Evolutionary conservation across 345 rosid species (phyloP).

Genomic region (Linum usitatissimum): DNA sequence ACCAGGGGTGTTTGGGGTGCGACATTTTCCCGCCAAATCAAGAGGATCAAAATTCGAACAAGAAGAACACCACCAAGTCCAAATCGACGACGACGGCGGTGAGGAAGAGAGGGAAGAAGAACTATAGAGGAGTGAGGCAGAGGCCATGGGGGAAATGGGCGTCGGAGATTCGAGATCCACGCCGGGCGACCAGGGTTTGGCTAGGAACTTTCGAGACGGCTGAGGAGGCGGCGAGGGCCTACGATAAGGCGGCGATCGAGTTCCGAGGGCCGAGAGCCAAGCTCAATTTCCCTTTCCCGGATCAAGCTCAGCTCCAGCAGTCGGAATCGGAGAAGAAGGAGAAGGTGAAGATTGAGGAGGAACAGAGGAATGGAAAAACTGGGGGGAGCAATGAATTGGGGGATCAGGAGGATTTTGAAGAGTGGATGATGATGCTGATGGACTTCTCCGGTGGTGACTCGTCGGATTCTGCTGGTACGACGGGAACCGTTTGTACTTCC

Average conservation of each 20-base stretch:
- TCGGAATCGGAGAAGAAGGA: not conserved
- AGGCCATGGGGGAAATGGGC: slow-evolving; percentile 99
- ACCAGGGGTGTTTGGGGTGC: slow-evolving; percentile 70
- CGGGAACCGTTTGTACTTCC: slow-evolving; percentile 1
- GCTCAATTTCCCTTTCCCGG: slow-evolving; percentile 52
- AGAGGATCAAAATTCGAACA: slow-evolving; percentile 2
- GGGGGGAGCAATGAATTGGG: slow-evolving; percentile 7
- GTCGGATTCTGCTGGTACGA: slow-evolving; percentile 40
- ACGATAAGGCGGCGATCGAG: slow-evolving; percentile 62
- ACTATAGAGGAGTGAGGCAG: slow-evolving; percentile 91
- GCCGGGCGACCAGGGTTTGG: slow-evolving; percentile 75
- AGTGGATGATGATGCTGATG: slow-evolving; percentile 44
- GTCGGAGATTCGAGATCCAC: slow-evolving; percentile 89
- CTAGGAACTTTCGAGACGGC: slow-evolving; percentile 84
- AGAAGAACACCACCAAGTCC: not conserved
- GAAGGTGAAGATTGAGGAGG: not conserved
- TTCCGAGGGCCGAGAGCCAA: slow-evolving; percentile 40
- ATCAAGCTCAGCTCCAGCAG: slow-evolving; percentile 7
- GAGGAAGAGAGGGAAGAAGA: slow-evolving; percentile 43
- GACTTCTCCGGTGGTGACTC: slow-evolving; percentile 48
- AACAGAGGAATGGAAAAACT: slow-evolving; percentile 2
- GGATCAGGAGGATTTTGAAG: slow-evolving; percentile 27
- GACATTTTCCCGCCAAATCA: slow-evolving; percentile 56
- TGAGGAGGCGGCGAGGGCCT: slow-evolving; percentile 89
- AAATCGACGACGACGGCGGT: slow-evolving; percentile 4